Evolutionary conservation across 208 protist genomes (phyloP), one percentile per base, ranked within the genome.

Genomic region (Leishmania braziliensis): DNA sequence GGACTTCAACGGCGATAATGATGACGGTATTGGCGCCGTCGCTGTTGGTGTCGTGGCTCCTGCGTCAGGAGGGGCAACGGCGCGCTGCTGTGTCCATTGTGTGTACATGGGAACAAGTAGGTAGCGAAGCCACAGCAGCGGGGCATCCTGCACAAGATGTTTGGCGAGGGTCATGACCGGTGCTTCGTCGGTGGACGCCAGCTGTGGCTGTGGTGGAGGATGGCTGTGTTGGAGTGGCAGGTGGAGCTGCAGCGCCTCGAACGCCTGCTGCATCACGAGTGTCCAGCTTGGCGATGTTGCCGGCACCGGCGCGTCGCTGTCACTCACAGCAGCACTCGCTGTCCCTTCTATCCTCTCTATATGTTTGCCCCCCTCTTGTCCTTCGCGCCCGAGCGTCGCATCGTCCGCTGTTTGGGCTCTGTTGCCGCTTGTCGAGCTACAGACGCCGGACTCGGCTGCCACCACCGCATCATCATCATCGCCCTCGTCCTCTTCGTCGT

Each of bases 41-140:
- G 56, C 26, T 20, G 56, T 14, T n/a, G 69, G 12, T 73, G 69
- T 26, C 69, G 51, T 16, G 5, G 18, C 18, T n/a, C 16, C n/a
- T 54, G 50, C 76, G 16, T 50, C 48, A 23, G 72, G 72, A 39
- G 72, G 39, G 46, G 72, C 72, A 16, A 39, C 50, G 5, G 72
- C 53, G 75, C 76, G 76, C 43, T 71, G 78, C 78, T 77, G 82
- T 54, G 63, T 70, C 82, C 82, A 86, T 53, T 82, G 82, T 1
- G 53, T 62, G 78, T 80, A 86, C 82, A 86, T 82, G 26, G 82
- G 82, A 23, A 86, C 82, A 29, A 86, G 82, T 5, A 86, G 56
- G 43, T 66, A 79, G 16, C 74, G 77, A 63, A 86, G 78, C 82
- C 82, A 86, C 63, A 82, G 66, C 74, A 86, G 75, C 29, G 82